Evolutionary conservation across 2,329 filamentous ascomycete species (phyloP).

Genomic region (Fusarium mundagurra): DNA sequence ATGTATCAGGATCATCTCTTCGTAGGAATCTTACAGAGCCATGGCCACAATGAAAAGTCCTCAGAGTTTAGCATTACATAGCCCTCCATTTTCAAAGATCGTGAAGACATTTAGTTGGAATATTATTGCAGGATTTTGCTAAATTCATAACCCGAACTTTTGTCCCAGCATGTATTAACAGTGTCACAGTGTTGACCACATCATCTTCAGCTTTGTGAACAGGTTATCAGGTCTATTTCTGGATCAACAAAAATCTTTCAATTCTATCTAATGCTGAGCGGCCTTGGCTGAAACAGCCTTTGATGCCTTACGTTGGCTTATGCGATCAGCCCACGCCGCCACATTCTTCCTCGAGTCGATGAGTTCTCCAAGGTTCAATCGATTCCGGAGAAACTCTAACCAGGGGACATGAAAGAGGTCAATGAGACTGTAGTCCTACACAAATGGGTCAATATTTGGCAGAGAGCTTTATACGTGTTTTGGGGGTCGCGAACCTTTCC

Average conservation of each 20-base stretch:
- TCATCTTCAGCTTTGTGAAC: rapidly evolving
- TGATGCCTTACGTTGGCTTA: not conserved
- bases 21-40: too few species aligned
- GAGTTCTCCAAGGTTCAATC: not conserved
- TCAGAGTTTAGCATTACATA: too few species aligned
- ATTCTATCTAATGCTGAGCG: not conserved
- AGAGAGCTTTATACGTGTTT: too few species aligned
- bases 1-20: rapidly evolving
- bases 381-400: not conserved
- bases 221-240: rapidly evolving
- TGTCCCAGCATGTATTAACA: rapidly evolving
- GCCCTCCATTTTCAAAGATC: not conserved
- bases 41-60: too few species aligned
- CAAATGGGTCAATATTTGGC: not conserved
- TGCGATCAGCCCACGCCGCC: not conserved
- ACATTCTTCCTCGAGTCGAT: not conserved
- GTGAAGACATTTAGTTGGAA: rapidly evolving
- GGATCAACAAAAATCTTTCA: not conserved
- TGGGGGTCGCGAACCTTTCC: not conserved
- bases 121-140: too few species aligned
- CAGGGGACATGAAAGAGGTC: not conserved
- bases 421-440: not conserved
- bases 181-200: not conserved
- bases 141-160: rapidly evolving
- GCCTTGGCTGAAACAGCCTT: not conserved